Evolutionary conservation across 1,284 basidiomycete genomes (phyloP), one percentile per base, ranked within the genome.

Genomic region (Singerocomus rubriflavus): DNA sequence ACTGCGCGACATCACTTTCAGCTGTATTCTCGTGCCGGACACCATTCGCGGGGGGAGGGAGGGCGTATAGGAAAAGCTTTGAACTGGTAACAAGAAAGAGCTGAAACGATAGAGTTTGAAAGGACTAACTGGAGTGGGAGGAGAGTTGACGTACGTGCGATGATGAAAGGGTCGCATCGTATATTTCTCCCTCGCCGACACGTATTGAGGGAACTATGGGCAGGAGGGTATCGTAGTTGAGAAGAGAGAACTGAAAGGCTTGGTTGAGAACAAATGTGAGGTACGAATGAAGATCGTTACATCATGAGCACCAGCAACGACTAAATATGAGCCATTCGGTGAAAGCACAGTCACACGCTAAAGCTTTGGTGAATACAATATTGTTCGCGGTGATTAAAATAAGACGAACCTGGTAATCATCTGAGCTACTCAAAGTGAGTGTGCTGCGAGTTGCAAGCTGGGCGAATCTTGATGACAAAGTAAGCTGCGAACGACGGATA

Each of bases 301-400:
- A 63, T 84, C 80, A 58, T 78, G 78, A 37, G 77, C 77, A 14
- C 84, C 85, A 32, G 82, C 85, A 36, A 82, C 79, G 25, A 79
- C 81, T 7, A 91, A 60, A 38, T 85, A 62, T 37, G 69, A 74
- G 29, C 80, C 78, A 61, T 84, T 76, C 10, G 81, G 81, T 46
- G 89, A 91, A 51, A 93, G 70, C 3, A 79, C 77, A 2, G 89
- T 88, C 13, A 91, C 85, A 80, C 86, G 91, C 89, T 93, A 30
- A 26, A 34, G n/a, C 25, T 29, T 17, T 27, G n/a, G 42, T 67
- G 4, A 40, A 44, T 40, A 53, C 35, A 27, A 40, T 11, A 16
- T 31, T 10, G 8, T 26, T 14, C 9, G 7, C 2, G 16, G 17
- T 34, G 6, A 29, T 29, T 31, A 8, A 36, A 45, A 14, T 35